phyloP scores from a whole-genome alignment of 2,329 filamentous ascomycete species.

The Aspergillus sclerotialis region DNA sequence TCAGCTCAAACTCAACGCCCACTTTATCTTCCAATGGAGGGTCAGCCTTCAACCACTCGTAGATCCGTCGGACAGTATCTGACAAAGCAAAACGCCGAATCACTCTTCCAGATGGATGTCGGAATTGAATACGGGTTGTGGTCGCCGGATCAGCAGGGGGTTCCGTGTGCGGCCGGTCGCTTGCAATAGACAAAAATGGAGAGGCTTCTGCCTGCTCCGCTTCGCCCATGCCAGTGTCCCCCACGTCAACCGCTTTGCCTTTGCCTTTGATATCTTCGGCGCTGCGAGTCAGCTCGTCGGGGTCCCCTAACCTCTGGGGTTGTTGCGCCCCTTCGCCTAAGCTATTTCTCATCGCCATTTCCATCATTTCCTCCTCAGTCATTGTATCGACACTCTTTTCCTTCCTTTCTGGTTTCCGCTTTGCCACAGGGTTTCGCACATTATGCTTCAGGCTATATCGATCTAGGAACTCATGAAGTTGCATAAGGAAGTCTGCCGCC shows the following conservation, averaged over 20 bases:
- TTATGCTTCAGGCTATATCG: constrained; percentile 83
- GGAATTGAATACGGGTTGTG: constrained; percentile 87
- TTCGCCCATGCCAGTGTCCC: constrained; percentile 30
- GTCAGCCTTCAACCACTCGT: constrained; percentile 88
- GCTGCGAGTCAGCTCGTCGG: constrained; percentile 77
- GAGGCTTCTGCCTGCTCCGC: constrained; percentile 31
- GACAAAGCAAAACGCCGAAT: constrained; percentile 75
- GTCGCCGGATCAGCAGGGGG: constrained; percentile 63
- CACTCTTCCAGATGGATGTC: constrained; percentile 73
- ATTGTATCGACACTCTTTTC: constrained; percentile 74
- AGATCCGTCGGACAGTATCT: constrained; percentile 75
- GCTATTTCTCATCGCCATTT: constrained; percentile 88
- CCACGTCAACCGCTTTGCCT: constrained; percentile 43
- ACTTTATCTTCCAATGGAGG: constrained; percentile 73
- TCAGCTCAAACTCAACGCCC: constrained; percentile 76
- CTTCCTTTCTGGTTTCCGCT: constrained; percentile 64
- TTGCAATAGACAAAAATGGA: constrained; percentile 65
- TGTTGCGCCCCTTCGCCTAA: constrained; percentile 50
- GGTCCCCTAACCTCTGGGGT: constrained; percentile 60
- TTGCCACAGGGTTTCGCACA: constrained; percentile 88
- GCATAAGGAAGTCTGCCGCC: constrained; percentile 75
- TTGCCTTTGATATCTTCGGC: constrained; percentile 39
- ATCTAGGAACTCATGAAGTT: constrained; percentile 93
- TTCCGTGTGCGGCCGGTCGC: constrained; percentile 67
- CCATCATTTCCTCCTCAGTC: constrained; percentile 96